These are phyloP conservation scores for Endocalyx cinctus DNA, from an alignment of 2,329 filamentous ascomycete genomes.

Conservation along the genomic window DNA sequence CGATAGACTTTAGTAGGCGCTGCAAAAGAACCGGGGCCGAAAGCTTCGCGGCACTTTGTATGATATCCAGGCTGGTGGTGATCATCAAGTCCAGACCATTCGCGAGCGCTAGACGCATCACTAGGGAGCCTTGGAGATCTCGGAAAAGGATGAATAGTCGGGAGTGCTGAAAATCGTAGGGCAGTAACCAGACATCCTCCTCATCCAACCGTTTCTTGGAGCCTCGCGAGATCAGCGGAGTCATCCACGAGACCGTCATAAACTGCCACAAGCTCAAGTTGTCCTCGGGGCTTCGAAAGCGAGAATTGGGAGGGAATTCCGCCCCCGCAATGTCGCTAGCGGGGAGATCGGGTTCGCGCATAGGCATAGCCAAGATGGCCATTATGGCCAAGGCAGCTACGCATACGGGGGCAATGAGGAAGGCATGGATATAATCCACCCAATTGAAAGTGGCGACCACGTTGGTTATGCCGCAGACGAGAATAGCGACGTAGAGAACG, in stretches of 20 bases:
- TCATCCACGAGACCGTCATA: constrained; percentile 80
- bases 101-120: constrained; percentile 64
- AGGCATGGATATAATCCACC: constrained; percentile 24
- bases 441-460: constrained; percentile 23
- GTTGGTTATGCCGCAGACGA: constrained; percentile 25
- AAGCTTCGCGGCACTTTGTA: constrained; percentile 54
- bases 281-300: constrained; percentile 72
- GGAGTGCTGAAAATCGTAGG: constrained; percentile 76
- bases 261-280: constrained; percentile 76
- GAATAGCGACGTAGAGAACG: constrained; percentile 31
- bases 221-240: constrained; percentile 64
- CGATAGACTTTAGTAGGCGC: constrained; percentile 63
- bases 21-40: constrained; percentile 67
- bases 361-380: constrained; percentile 62
- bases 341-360: constrained; percentile 55
- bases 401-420: constrained; percentile 30
- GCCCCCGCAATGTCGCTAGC: constrained; percentile 54
- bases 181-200: constrained; percentile 76
- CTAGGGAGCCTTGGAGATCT: constrained; percentile 66
- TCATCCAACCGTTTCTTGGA: constrained; percentile 64
- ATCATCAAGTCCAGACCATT: constrained; percentile 77
- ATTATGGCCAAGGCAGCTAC: constrained; percentile 43
- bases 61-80: constrained; percentile 57
- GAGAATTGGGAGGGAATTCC: constrained; percentile 49
- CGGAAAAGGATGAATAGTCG: constrained; percentile 71